A percentile compares a stretch with the other conserved stretches of the same genome.
Conservation (phyloP, 2,329 filamentous ascomycete genomes). For the Diaporthe ampelina region DNA sequence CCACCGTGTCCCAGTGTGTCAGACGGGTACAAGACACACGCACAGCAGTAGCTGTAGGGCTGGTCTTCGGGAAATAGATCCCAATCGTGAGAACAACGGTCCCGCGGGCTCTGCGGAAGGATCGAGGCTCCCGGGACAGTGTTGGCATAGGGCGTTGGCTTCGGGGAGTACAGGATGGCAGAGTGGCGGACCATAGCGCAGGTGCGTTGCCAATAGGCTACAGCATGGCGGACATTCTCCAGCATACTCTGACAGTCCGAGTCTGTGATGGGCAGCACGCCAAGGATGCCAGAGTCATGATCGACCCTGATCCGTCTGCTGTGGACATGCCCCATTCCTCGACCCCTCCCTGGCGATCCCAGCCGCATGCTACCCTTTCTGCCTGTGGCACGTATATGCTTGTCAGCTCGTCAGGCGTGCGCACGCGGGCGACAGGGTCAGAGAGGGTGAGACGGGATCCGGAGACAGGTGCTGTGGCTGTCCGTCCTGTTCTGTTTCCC, state of each 20-base stretch:
- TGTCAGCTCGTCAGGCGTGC: slow-evolving; percentile 7
- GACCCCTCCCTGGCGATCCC: slow-evolving; percentile 18
- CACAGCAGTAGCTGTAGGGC: neutral
- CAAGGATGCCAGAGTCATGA: slow-evolving; percentile 27
- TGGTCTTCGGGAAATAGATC: neutral
- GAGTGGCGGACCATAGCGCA: slow-evolving; percentile 15
- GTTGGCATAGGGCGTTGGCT: neutral
- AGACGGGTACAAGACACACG: neutral
- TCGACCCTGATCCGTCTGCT: neutral
- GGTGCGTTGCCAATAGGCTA: neutral
- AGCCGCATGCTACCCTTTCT: neutral
- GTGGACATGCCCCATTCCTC: slow-evolving; percentile 11
- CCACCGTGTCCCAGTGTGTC: neutral
- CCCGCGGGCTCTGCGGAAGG: neutral
- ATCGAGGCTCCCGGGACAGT: neutral
- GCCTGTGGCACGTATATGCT: neutral
- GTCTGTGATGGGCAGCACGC: slow-evolving; percentile 7
- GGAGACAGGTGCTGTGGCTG: slow-evolving; percentile 16
- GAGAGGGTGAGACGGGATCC: slow-evolving; percentile 21
- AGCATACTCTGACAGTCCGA: slow-evolving; percentile 19
- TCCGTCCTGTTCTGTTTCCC: slow-evolving; percentile 9
- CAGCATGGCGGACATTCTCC: slow-evolving; percentile 12
- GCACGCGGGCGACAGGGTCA: neutral
- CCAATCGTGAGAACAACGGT: neutral
- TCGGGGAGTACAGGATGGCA: slow-evolving; percentile 13